A percentile compares a stretch with the other conserved stretches of the same genome.
phyloP scores from a whole-genome alignment of 106 monocot genomes.

The Gastrodia elata region DNA sequence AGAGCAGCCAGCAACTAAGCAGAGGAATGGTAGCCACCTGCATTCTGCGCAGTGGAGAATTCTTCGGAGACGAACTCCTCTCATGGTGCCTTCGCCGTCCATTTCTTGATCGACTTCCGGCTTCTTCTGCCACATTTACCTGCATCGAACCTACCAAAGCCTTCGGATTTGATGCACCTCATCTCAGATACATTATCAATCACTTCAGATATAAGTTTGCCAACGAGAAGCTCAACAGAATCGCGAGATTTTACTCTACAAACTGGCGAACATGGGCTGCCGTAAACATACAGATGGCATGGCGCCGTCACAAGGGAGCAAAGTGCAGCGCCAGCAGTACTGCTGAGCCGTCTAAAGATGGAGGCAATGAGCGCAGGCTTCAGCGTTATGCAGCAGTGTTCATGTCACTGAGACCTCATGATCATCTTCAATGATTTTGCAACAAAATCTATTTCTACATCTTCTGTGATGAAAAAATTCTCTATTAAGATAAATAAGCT shows the following conservation, averaged over 20 bases:
- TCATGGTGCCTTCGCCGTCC: constrained; percentile 94
- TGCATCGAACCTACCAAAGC: constrained; percentile 62
- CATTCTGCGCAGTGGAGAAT: constrained; percentile 57
- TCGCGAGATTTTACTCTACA: constrained; percentile 74
- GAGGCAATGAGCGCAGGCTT: constrained; percentile 44
- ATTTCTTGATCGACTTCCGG: constrained; percentile 56
- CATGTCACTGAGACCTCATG: constrained; percentile 79
- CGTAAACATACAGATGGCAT: constrained; percentile 79
- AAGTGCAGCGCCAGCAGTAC: background rate
- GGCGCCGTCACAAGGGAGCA: constrained; percentile 41
- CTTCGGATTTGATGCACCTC: constrained; percentile 51
- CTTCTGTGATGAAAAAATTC: no score
- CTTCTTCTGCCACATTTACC: constrained; percentile 66
- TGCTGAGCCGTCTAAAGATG: background rate
- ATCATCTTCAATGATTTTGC: constrained; percentile 72
- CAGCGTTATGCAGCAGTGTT: constrained; percentile 67
- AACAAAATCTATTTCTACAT: no score
- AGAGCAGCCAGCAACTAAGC: constrained; percentile 57
- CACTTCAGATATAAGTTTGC: constrained; percentile 92
- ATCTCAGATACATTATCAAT: constrained; percentile 72
- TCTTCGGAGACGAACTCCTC: constrained; percentile 84
- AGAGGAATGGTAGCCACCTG: constrained; percentile 64
- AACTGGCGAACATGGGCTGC: constrained; percentile 94
- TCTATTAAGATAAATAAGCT: no score
- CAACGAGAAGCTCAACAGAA: constrained; percentile 75